Evolutionary conservation across 73 alveolate genomes (phyloP).

Genomic region (Tetrahymena borealis): DNA sequence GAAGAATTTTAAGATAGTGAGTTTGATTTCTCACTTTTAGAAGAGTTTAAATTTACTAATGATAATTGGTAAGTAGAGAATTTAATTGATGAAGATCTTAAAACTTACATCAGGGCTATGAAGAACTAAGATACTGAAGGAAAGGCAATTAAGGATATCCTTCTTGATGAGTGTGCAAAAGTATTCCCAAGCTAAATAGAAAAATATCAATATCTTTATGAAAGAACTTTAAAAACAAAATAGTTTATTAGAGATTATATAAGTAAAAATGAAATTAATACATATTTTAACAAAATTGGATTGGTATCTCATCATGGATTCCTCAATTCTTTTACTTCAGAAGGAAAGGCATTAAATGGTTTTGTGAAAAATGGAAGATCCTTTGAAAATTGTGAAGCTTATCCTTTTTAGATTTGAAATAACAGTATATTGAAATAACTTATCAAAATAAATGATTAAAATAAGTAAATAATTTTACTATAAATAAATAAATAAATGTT

Average conservation of each 20-base stretch:
- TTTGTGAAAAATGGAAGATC: not conserved
- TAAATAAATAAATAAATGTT: not conserved
- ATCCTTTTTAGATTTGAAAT: not conserved
- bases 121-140: not conserved
- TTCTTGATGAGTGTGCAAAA: not conserved
- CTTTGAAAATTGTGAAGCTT: not conserved
- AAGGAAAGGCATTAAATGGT: not conserved
- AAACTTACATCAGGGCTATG: not conserved
- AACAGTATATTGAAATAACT: not conserved
- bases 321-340: not conserved
- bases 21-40: not conserved
- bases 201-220: not conserved
- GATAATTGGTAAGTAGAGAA: not conserved
- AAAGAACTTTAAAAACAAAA: constrained; percentile 20
- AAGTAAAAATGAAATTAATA: not conserved
- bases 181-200: constrained; percentile 17
- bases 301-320: not conserved
- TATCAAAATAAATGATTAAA: not conserved
- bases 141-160: not conserved
- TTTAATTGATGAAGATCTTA: not conserved
- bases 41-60: not conserved
- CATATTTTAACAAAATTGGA: not conserved
- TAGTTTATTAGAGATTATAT: constrained; percentile 8
- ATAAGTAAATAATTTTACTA: not conserved
- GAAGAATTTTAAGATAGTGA: not conserved